Evolutionary conservation across 208 protist species (phyloP), one percentile per base, ranked within the genome.

Genomic region (Trypanosoma boissoni): DNA sequence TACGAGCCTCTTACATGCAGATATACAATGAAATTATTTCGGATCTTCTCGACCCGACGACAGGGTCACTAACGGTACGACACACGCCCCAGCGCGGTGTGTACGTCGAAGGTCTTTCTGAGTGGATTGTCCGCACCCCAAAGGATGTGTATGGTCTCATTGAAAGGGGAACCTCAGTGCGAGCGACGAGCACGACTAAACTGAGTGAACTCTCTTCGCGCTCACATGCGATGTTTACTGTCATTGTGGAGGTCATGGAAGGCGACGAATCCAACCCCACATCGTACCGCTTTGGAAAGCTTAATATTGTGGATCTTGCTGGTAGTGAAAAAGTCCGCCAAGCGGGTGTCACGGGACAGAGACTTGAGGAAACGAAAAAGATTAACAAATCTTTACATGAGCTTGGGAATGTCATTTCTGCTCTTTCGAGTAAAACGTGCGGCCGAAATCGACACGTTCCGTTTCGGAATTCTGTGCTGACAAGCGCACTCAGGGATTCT

Each of bases 181-280:
- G 88, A 14, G 79, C 86, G 2, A 91, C 80, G 28, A 88, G 76
- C 6, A 46, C 74, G 9, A 99, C 96, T 2, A 72, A 79, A 49
- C 91, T 98, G 76, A 98, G 98, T 71, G 80, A 96, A 21, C 59
- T 88, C 7, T 97, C 90, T 21, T 96, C 81, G 18, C 83, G 97
- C 36, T 98, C 97, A 8, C 98, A 99, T 74, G 96, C 97, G 23
- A 97, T 99, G 46, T 88, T 99, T 61, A 88, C 74, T 0, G 70
- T 95, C 18, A 60, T 80, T 16, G 77, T 93, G 28, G 77, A 88
- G 55, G 66, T 72, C 23, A 76, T 76, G 52, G 69, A 86, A 39
- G 72, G 59, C 12, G 65, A 82, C 53, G 53, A 66, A 55, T 37
- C 86, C 42, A 62, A 56, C 43, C 71, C 86, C 57, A 71, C 81